Base-by-base conservation (phyloP, 2,329 filamentous ascomycete species). In the Davidsoniella virescens region DNA sequence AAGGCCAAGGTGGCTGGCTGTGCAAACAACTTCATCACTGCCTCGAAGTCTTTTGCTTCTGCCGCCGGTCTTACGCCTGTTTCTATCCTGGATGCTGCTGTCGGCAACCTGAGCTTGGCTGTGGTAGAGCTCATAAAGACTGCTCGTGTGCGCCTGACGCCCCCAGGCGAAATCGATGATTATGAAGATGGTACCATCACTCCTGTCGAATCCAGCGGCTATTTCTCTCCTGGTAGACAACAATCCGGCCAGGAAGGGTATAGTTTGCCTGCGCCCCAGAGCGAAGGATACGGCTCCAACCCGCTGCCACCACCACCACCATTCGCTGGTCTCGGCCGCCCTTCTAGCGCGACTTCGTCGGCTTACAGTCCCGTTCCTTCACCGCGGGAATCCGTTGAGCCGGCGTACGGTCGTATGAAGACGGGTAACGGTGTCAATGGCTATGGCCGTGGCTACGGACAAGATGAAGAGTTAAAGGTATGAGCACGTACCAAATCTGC, bases 1-100 rank as follows among this genome's bases (percentile, higher is more conserved):
- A 93, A 86, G 65, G 75, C 77, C 46, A 82, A 82, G 52, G 83
- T 96, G 2, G 93, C 87, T n/a, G 82, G 83, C 2, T 94, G 90
- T 1, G 88, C 92, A 45, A 96, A 96, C 70, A 92, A 90, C 60
- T 71, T 98, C 52, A 95, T 96, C 59, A 96, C 90, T 2, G 87
- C 90, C 1, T 83, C 86, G 33, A 94, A 93, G 68, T 94, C 94
- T 61, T 94, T 92, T 63, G 82, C 84, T 33, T 75, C 78, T 9
- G 81, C 87, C 0, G 80, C 78, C 17, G 92, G 92, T 26, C 75
- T 98, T 29, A 90, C 87, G 1, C 92, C 92, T 0, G 82, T 98
- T n/a, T 94, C 87, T 5, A 68, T 98, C 2, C 71, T 98, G 18
- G 92, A 98, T 63, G 92, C 90, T 3, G 90, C 92, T 2, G 87